phyloP scores from a whole-genome alignment of 495 filamentous ascomycete genomes.

The Annulohypoxylon maeteangense region DNA sequence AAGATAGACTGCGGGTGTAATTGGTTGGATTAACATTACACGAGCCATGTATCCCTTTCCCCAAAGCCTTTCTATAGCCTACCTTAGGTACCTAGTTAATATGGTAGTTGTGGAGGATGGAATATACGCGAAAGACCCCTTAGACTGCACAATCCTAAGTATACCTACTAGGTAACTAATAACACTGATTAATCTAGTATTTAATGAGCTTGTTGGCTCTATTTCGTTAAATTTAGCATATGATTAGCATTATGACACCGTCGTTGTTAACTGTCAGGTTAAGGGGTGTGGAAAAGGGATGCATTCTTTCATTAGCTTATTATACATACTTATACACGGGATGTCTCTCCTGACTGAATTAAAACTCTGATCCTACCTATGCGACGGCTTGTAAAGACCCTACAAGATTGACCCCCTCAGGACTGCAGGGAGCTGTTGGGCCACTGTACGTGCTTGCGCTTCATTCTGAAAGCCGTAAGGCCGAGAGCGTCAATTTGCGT shows the following conservation, averaged over 20 bases:
- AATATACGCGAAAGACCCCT: neutral
- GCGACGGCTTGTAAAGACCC: slow-evolving; percentile 6
- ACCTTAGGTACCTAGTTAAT: neutral
- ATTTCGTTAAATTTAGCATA: neutral
- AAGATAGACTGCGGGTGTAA: neutral
- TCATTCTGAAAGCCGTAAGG: slow-evolving; percentile 16
- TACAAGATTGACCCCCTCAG: slow-evolving; percentile 2
- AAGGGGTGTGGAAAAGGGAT: neutral
- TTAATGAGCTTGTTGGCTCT: neutral
- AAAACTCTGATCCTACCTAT: neutral
- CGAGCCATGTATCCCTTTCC: neutral
- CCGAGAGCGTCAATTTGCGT: slow-evolving; percentile 26
- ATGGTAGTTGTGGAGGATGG: neutral
- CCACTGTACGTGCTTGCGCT: slow-evolving; percentile 3
- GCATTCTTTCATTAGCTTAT: neutral
- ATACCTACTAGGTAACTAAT: no score
- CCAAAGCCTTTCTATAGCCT: neutral
- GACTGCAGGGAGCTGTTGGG: neutral
- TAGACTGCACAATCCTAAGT: neutral
- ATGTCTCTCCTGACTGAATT: neutral
- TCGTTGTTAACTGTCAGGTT: neutral
- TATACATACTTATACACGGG: neutral
- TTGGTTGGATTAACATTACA: neutral
- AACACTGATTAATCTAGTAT: neutral
- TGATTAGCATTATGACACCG: neutral